phyloP scores from a whole-genome alignment of 208 protist genomes.

The Vickermania ingenoplastis region DNA sequence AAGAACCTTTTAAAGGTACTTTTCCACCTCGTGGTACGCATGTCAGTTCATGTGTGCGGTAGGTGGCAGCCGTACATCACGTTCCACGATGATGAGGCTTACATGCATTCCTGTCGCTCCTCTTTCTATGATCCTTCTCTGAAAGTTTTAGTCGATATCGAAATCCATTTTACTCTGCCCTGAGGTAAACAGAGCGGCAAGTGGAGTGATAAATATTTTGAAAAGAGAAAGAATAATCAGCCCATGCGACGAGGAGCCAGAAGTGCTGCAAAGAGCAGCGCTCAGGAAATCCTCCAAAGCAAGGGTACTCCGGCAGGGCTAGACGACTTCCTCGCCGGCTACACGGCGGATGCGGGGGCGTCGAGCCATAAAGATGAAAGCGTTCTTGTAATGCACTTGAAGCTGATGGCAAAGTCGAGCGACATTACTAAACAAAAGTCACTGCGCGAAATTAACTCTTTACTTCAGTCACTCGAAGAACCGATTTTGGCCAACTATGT shows the following conservation, averaged over 20 bases:
- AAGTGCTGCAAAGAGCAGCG: conserved; percentile 52
- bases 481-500: conserved; percentile 37
- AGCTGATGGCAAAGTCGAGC: conserved; percentile 66
- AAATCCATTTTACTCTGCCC: no score
- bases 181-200: no score
- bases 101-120: no score
- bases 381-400: conserved; percentile 40
- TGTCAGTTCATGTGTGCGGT: no score
- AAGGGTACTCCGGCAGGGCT: conserved; percentile 44
- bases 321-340: conserved; percentile 60
- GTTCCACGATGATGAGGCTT: no score
- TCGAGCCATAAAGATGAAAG: background rate
- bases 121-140: no score
- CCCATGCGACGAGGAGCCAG: conserved; percentile 24
- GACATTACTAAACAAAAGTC: conserved; percentile 84
- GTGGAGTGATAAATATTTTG: no score
- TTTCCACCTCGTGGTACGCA: no score
- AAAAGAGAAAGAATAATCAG: no score
- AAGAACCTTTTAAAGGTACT: no score
- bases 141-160: no score
- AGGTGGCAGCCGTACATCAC: no score
- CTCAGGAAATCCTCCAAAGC: conserved; percentile 33
- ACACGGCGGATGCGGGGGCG: conserved; percentile 8
- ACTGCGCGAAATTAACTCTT: conserved; percentile 37
- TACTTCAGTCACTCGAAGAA: conserved; percentile 15